Evolutionary conservation across 768 basidiomycete genomes (phyloP).

Genomic region (Termitomyces sp.): DNA sequence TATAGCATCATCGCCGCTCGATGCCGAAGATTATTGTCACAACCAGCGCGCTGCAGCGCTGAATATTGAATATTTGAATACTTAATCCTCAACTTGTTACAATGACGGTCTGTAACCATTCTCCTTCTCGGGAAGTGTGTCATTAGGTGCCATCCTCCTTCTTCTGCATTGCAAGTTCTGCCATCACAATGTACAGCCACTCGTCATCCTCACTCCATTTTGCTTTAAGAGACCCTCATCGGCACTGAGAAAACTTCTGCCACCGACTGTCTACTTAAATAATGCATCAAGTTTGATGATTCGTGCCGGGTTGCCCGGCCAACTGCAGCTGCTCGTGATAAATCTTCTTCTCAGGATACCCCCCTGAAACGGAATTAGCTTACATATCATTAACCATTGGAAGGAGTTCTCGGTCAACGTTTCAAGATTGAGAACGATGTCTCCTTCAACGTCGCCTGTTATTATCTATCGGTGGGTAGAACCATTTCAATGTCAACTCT

Average conservation of each 20-base stretch:
- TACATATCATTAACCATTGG: too few relatives aligned
- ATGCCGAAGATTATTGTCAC: conserved; percentile 4
- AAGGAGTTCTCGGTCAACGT: background rate
- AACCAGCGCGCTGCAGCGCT: too few relatives aligned
- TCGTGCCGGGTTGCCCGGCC: background rate
- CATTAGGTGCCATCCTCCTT: too few relatives aligned
- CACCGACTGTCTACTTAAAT: background rate
- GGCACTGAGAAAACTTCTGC: background rate
- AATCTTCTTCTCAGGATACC: background rate
- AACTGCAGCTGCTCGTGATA: background rate
- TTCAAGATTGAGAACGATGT: background rate
- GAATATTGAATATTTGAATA: background rate
- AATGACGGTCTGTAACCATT: background rate
- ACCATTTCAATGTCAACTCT: background rate
- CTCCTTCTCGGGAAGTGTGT: background rate
- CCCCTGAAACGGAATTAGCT: background rate
- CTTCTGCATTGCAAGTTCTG: background rate
- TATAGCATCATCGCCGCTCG: conserved; percentile 12
- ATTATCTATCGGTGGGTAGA: conserved; percentile 41
- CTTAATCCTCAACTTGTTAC: background rate
- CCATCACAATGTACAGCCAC: background rate
- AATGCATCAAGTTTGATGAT: background rate
- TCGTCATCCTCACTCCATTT: background rate
- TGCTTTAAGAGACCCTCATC: background rate
- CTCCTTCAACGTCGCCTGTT: conserved; percentile 20